Evolutionary conservation across 2,329 filamentous ascomycete genomes (phyloP), one percentile per base, ranked within the genome.

Genomic region (Trichoderma pleuroti): DNA sequence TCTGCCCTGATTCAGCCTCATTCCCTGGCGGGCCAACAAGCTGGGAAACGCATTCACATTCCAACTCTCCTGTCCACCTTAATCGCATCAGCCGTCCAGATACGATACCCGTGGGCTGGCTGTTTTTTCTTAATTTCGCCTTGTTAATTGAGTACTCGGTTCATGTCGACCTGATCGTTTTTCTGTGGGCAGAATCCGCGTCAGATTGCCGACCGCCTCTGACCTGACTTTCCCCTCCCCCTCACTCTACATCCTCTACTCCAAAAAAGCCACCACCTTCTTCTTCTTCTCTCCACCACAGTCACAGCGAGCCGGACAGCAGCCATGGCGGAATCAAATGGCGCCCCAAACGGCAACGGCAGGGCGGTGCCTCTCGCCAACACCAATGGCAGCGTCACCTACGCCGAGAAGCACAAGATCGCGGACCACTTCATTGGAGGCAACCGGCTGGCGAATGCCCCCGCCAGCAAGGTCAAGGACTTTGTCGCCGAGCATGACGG

Each of bases 381-480:
- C 76, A 75, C 81, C 74, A 90, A 90, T 76, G 87, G 87, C 82
- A 85, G 85, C 75, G 81, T 87, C 78, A 90, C 91, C 70, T 94
- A 92, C 80, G 89, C 93, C 74, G 91, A 93, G 76, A 93, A 92
- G 84, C 90, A 93, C 85, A 90, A 92, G 75, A 83, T 99, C 73
- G 90, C 94, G 73, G 87, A 93, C 82, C 96, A 99, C 86, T 99
- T 98, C 84, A 97, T 98, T 81, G 96, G 96, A 77, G 95, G 96
- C 74, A 98, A 97, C 85, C 89, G 90, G 80, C 84, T 99, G 74
- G 90, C 90, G 74, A 92, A 92, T 80, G 96, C 96, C 64, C 84
- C 92, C 57, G 88, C 94, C 46, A 92, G 94, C 81, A 92, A 91
- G 78, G 93, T 99, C 73, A 98, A 97, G 87, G 95, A 99, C 82